phyloP scores from a whole-genome alignment of 1,284 basidiomycete species.

The Clitocybe nebularis region DNA sequence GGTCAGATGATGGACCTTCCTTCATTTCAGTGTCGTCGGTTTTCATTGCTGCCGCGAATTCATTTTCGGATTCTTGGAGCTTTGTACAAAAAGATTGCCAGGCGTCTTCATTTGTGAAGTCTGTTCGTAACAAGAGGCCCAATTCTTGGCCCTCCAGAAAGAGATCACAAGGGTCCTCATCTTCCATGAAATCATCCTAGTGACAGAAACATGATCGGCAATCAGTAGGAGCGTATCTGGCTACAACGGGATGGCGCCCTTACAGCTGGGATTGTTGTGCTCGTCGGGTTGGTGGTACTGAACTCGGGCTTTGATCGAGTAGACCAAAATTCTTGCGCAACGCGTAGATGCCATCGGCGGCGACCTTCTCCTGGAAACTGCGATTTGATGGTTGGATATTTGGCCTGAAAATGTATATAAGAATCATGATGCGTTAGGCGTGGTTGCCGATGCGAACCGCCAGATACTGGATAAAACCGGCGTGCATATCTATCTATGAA shows the following conservation, averaged over 20 bases:
- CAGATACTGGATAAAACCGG: constrained; percentile 19
- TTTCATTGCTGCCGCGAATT: constrained; percentile 31
- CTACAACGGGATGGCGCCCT: neutral
- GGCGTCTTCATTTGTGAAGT: constrained; percentile 60
- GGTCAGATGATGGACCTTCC: constrained; percentile 2
- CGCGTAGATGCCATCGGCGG: constrained; percentile 35
- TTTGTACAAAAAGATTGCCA: constrained; percentile 55
- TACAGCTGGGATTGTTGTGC: too few relatives aligned
- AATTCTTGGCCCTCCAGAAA: constrained; percentile 46
- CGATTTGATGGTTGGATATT: constrained; percentile 30
- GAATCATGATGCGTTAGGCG: too few relatives aligned
- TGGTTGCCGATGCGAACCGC: constrained; percentile 16
- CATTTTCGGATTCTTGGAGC: constrained; percentile 49
- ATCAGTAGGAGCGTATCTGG: neutral
- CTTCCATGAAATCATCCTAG: constrained; percentile 19
- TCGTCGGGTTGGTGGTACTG: too few relatives aligned
- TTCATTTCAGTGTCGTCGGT: constrained; percentile 14
- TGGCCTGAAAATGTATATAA: constrained; percentile 22
- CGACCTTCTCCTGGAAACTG: constrained; percentile 36
- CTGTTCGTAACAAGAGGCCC: constrained; percentile 64
- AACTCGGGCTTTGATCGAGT: constrained; percentile 8
- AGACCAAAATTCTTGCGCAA: constrained; percentile 33
- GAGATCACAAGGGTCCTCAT: constrained; percentile 31
- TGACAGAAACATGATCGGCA: neutral
- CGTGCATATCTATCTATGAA: constrained; percentile 9